Conservation (phyloP, 1,139 yeast genomes). For the Casaregolazyma suthepensis region DNA sequence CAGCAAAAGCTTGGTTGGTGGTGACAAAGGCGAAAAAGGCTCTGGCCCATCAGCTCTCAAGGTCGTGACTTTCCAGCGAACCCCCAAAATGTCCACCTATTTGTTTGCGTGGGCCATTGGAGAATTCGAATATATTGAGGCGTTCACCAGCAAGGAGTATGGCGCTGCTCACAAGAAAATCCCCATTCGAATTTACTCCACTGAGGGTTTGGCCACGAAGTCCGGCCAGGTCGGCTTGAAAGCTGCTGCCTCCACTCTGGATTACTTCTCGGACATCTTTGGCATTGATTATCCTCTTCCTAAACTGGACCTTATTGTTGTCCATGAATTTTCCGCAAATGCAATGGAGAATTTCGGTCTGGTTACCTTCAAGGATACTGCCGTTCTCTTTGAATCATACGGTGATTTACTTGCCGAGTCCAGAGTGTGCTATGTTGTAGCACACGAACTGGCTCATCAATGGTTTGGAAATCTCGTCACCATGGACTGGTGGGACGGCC, state of each 20-base stretch:
- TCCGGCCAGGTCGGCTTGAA: slow-evolving; percentile 57
- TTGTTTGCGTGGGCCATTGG: slow-evolving; percentile 79
- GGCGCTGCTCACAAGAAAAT: slow-evolving; percentile 52
- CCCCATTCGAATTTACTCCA: slow-evolving; percentile 77
- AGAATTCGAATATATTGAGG: slow-evolving; percentile 67
- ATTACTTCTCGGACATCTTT: slow-evolving; percentile 64
- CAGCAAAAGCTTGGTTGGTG: slow-evolving; percentile 41
- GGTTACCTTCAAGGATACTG: slow-evolving; percentile 76
- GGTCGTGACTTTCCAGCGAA: slow-evolving; percentile 43
- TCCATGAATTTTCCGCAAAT: slow-evolving; percentile 77
- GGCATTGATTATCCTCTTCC: slow-evolving; percentile 74
- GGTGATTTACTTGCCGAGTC: slow-evolving; percentile 64
- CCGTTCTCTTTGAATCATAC: slow-evolving; percentile 57
- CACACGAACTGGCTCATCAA: slow-evolving; percentile 88
- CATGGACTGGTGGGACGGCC: slow-evolving; percentile 94
- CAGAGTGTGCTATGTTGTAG: slow-evolving; percentile 81
- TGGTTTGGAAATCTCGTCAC: slow-evolving; percentile 92
- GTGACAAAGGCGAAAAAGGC: slow-evolving; percentile 39
- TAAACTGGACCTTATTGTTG: slow-evolving; percentile 76
- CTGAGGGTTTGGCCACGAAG: slow-evolving; percentile 61
- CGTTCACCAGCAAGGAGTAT: slow-evolving; percentile 6
- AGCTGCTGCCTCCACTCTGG: slow-evolving; percentile 68
- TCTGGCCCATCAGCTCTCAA: slow-evolving; percentile 4
- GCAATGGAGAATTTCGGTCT: slow-evolving; percentile 95
- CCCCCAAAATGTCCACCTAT: slow-evolving; percentile 79